Evolutionary conservation across 495 filamentous ascomycete species (phyloP), one percentile per base, ranked within the genome.

Genomic region (Xylaria nigripes): DNA sequence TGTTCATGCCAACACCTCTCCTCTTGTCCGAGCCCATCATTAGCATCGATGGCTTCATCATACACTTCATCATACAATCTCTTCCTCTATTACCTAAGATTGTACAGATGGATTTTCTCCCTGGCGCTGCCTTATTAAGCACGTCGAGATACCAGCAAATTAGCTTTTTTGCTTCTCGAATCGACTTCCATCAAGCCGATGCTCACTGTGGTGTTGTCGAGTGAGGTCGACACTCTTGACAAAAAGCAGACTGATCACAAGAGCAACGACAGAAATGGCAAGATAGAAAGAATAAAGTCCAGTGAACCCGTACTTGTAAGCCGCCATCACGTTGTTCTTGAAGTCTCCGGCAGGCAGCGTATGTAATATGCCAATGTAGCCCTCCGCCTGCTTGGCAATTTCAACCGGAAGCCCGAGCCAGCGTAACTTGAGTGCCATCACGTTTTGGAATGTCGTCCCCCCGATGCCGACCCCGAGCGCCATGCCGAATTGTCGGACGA

Each of bases 391-490:
- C 36, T 67, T 62, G 4, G 75, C 67, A 45, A 74, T 72, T 5
- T 48, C 50, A 13, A 51, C 58, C 0, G 70, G 67, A 21, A 74
- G 53, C 36, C 76, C 67, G 61, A 72, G 29, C 43, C 61, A 38
- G 50, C 67, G 41, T 8, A 81, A 67, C 60, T 77, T 73, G 42
- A 61, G 56, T 48, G 66, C 68, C 67, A 79, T 76, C 50, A 73
- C 63, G 54, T 81, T 85, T 57, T 85, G 76, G 57, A 86, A 80
- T 6, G 82, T 69, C n/a, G 77, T 72, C 4, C 80, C 79, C 2
- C 83, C 81, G 22, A 86, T 69, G 13, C 81, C 82, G 12, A 87
- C 73, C 6, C 83, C 83, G 21, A 85, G 56, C 13, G 79, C 77
- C 76, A 85, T 83, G 13, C 83, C 85, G 63, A 82, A 72, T 0